Conservation (phyloP, 768 basidiomycete species). For the Trametes cubensis region DNA sequence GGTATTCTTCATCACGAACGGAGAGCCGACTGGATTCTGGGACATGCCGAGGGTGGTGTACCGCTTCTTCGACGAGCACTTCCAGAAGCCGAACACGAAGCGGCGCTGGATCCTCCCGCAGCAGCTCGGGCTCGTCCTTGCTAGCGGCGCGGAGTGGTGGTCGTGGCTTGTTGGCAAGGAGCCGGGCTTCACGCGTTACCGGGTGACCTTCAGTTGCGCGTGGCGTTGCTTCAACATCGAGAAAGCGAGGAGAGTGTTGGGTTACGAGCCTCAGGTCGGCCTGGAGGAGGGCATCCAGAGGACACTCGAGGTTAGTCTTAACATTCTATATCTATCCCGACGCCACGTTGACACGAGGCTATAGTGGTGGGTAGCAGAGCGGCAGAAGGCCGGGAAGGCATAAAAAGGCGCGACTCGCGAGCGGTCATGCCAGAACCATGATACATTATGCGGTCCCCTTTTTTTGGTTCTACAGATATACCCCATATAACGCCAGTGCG, state of each 20-base stretch:
- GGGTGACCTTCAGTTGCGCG: conserved; percentile 79
- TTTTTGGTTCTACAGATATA: conserved; percentile 20
- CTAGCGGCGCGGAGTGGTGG: conserved; percentile 72
- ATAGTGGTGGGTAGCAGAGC: conserved; percentile 27
- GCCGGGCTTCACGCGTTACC: conserved; percentile 83
- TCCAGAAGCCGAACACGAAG: conserved; percentile 57
- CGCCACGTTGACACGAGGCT: neutral
- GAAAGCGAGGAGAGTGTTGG: conserved; percentile 86
- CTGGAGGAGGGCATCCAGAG: conserved; percentile 84
- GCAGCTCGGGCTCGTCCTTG: conserved; percentile 69
- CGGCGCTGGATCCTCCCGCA: conserved; percentile 55
- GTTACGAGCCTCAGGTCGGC: conserved; percentile 91
- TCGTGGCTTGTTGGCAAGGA: conserved; percentile 75
- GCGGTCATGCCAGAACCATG: conserved; percentile 6
- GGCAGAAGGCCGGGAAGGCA: conserved; percentile 17
- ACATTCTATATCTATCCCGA: neutral
- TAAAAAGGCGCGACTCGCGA: conserved; percentile 15
- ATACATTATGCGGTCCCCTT: conserved; percentile 2
- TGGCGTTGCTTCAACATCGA: conserved; percentile 93
- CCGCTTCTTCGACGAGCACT: conserved; percentile 50
- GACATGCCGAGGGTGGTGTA: conserved; percentile 86
- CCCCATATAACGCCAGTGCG: conserved; percentile 9
- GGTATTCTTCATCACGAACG: conserved; percentile 95
- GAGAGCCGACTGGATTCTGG: conserved; percentile 97
- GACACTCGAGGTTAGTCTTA: conserved; percentile 67